Percentiles rank a stretch among this genome's conserved stretches.
These are phyloP conservation scores for Themeda triandra DNA, from an alignment of 176 grass and related monocot species.

Conservation along the genomic window DNA sequence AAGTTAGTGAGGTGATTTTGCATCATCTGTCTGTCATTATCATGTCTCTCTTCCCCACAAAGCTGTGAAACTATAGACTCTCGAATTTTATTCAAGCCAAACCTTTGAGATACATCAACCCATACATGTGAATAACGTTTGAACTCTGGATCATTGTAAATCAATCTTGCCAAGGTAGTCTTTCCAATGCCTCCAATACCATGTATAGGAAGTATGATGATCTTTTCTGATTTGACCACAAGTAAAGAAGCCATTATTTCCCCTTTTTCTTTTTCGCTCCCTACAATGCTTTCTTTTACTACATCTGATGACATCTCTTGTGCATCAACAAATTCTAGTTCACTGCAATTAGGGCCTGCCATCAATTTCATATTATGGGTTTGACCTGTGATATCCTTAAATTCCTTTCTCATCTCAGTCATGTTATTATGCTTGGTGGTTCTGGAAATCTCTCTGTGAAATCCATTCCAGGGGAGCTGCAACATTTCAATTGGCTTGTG, in stretches of 20 bases:
- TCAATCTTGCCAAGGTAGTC: background rate
- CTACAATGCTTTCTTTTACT: background rate
- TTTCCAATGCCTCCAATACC: conserved; percentile 4
- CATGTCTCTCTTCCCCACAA: no score
- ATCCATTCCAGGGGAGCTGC: no score
- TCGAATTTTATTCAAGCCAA: background rate
- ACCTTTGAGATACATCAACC: background rate
- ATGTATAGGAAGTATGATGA: background rate
- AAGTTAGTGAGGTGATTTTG: background rate
- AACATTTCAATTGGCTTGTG: no score
- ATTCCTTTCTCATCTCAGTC: no score
- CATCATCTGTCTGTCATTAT: background rate
- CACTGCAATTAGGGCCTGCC: background rate
- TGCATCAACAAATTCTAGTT: background rate
- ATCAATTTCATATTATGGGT: background rate
- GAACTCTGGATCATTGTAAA: background rate
- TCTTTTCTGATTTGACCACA: background rate
- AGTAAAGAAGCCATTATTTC: background rate
- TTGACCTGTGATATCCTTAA: no score
- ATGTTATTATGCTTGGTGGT: no score
- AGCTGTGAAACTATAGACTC: background rate
- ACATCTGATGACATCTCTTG: background rate
- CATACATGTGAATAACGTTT: background rate
- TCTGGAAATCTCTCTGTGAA: no score
- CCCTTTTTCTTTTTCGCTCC: background rate